Evolutionary conservation across 2,329 filamentous ascomycete species (phyloP).

Genomic region (Volutella citrinella): DNA sequence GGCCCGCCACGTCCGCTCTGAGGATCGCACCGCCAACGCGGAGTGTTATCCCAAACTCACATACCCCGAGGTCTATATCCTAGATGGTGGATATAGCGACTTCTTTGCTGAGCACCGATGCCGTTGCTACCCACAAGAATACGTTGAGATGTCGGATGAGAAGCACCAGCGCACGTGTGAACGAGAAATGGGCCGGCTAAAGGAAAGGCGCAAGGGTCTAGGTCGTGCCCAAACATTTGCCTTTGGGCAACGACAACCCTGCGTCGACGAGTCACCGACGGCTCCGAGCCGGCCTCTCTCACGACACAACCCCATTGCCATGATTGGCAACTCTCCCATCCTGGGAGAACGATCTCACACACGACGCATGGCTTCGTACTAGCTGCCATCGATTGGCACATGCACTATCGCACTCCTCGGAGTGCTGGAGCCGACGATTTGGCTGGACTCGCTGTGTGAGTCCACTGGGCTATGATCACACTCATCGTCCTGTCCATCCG

Average conservation of each 20-base stretch:
- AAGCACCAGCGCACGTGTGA: conserved; percentile 92
- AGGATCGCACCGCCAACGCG: conserved; percentile 81
- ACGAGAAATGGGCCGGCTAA: conserved; percentile 88
- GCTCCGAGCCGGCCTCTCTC: conserved; percentile 43
- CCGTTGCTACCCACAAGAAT: conserved; percentile 90
- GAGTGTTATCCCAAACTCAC: conserved; percentile 83
- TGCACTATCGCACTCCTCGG: no score
- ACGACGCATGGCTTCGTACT: conserved; percentile 65
- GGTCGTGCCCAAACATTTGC: conserved; percentile 90
- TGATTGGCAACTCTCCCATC: conserved; percentile 45
- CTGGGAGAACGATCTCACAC: conserved; percentile 50
- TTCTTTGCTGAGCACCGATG: conserved; percentile 79
- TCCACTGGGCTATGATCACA: conserved; percentile 20
- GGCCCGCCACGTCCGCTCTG: conserved; percentile 87
- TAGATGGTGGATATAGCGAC: conserved; percentile 92
- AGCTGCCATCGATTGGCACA: conserved; percentile 29
- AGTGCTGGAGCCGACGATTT: no score
- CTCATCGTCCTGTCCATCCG: conserved; percentile 7
- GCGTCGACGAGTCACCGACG: conserved; percentile 58
- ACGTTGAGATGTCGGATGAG: conserved; percentile 93
- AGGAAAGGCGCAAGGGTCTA: conserved; percentile 83
- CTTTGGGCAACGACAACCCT: conserved; percentile 71
- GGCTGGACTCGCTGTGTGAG: conserved; percentile 25
- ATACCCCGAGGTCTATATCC: conserved; percentile 96
- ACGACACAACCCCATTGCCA: conserved; percentile 38